Conservation (phyloP, 345 rosid genomes). For the Eucalyptus erythrocorys region DNA sequence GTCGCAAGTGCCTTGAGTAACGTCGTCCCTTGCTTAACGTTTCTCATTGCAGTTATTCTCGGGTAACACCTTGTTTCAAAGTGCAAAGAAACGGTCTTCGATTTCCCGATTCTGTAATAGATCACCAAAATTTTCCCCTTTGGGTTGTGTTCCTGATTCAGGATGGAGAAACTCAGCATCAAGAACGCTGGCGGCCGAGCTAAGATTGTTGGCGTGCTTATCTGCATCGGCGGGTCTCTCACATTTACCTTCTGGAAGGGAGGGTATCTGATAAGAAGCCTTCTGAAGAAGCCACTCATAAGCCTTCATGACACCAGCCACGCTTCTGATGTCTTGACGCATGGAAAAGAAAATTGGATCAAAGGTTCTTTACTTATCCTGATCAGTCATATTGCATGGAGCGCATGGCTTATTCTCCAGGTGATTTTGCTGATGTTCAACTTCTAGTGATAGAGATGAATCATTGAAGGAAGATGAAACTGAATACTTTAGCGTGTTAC, state of each 20-base stretch:
- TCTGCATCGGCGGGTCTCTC: slow-evolving; percentile 30
- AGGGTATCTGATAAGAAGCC: slow-evolving; percentile 13
- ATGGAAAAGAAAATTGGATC: slow-evolving; percentile 20
- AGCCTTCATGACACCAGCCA: not conserved
- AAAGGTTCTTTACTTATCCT: slow-evolving; percentile 36
- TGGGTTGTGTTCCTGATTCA: not conserved
- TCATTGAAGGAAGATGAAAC: not conserved
- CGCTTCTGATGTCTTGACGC: not conserved
- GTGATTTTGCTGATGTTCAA: not conserved
- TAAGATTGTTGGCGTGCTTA: slow-evolving; percentile 17
- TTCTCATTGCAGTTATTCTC: slow-evolving; percentile 23
- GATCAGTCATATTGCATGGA: slow-evolving; percentile 25
- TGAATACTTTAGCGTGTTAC: not conserved
- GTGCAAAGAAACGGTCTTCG: not conserved
- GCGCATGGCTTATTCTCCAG: slow-evolving; percentile 31
- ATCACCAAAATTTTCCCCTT: not conserved
- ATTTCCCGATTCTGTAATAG: not conserved
- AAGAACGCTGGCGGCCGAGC: slow-evolving; percentile 13
- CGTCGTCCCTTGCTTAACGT: slow-evolving; percentile 24
- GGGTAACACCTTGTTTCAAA: slow-evolving; percentile 3
- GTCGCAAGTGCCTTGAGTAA: slow-evolving; percentile 36
- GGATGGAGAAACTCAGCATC: slow-evolving; percentile 35
- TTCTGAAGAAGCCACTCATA: slow-evolving; percentile 18
- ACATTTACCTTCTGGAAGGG: slow-evolving; percentile 41
- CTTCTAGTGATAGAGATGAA: not conserved